A percentile compares a stretch with the other conserved stretches of the same genome.
These are phyloP conservation scores for Uronychia binucleata DNA, from an alignment of 73 alveolate species.

Conservation along the genomic window DNA sequence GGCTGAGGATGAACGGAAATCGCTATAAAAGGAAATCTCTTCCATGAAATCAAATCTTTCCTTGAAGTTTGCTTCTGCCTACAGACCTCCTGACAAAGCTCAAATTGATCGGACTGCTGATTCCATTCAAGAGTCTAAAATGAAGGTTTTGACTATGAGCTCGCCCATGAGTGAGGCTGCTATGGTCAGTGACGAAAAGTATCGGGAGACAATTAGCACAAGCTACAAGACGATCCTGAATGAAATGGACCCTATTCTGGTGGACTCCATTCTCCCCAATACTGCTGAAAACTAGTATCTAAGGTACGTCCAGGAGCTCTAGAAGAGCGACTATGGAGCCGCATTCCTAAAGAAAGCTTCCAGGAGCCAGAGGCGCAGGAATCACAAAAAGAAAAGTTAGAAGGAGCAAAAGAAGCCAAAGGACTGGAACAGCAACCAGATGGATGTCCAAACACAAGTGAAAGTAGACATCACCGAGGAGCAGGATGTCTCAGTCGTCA, in stretches of 20 bases:
- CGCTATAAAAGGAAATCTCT: too few relatives aligned
- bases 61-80: too few relatives aligned
- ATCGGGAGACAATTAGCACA: background rate
- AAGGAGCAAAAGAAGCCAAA: background rate
- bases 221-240: background rate
- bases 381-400: too few relatives aligned
- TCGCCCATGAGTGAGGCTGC: too few relatives aligned
- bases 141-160: too few relatives aligned
- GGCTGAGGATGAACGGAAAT: too few relatives aligned
- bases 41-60: too few relatives aligned
- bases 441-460: background rate
- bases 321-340: background rate
- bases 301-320: background rate
- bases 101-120: too few relatives aligned
- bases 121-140: too few relatives aligned
- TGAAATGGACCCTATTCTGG: background rate
- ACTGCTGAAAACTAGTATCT: background rate
- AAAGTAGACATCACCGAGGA: background rate
- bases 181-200: background rate
- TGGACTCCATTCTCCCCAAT: background rate
- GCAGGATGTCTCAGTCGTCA: background rate
- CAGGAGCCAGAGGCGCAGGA: background rate
- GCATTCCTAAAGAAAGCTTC: background rate
- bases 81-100: too few relatives aligned
- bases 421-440: too few relatives aligned